Evolutionary conservation across 1,284 basidiomycete species (phyloP).

Genomic region (Naganishia cerealis): DNA sequence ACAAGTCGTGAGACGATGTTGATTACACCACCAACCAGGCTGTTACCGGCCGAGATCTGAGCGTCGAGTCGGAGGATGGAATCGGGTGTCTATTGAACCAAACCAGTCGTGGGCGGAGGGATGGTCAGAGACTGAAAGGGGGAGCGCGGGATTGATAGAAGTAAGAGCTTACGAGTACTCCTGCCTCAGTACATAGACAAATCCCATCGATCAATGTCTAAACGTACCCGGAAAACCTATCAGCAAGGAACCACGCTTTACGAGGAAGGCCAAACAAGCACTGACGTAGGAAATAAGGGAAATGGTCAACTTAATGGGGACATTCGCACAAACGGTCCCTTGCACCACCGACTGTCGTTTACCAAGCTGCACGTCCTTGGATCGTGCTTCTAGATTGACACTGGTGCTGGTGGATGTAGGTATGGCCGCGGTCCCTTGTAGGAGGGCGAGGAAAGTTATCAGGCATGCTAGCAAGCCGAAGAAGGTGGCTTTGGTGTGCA

Average conservation of each 20-base stretch:
- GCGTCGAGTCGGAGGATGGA: constrained; percentile 4
- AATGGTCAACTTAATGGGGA: constrained; percentile 5
- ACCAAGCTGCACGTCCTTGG: constrained; percentile 5
- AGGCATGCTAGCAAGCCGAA: neutral
- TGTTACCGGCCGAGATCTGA: neutral
- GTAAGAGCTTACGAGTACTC: constrained; percentile 9
- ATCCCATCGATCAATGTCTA: constrained; percentile 25
- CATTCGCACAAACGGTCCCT: constrained; percentile 19
- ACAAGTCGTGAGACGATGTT: constrained; percentile 2
- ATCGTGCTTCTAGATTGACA: neutral
- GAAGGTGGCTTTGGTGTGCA: neutral
- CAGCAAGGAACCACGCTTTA: neutral
- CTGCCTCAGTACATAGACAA: constrained; percentile 19
- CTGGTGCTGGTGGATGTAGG: neutral
- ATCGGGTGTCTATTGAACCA: neutral
- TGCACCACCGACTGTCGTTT: constrained; percentile 14
- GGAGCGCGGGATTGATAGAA: neutral
- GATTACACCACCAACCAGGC: neutral
- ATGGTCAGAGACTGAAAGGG: neutral
- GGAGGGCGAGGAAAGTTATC: neutral
- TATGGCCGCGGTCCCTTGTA: neutral
- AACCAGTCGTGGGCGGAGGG: neutral
- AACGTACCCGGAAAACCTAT: neutral
- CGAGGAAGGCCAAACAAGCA: neutral
- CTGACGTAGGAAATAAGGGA: neutral